These are phyloP conservation scores for Hyaloscypha bicolor DNA, from an alignment of 495 filamentous ascomycete species.

Conservation along the genomic window DNA sequence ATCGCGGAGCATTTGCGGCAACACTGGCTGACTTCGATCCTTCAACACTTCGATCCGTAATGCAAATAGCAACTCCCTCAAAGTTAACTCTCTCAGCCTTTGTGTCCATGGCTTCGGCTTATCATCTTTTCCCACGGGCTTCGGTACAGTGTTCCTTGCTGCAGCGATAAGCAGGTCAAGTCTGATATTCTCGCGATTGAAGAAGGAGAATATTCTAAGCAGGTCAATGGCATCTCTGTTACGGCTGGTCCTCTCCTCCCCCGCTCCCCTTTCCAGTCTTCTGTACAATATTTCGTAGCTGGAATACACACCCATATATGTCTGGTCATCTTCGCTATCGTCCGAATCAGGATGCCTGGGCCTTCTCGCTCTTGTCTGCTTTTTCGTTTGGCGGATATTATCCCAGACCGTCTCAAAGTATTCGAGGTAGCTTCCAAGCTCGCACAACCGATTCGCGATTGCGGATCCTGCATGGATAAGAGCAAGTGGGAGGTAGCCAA, in stretches of 20 bases:
- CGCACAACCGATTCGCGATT: conserved; percentile 12
- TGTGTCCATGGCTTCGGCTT: background rate
- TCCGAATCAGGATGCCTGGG: no score
- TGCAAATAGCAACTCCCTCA: no score
- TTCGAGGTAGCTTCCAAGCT: conserved; percentile 2
- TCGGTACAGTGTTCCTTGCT: background rate
- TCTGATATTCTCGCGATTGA: background rate
- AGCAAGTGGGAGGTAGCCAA: conserved; percentile 34
- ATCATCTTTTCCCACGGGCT: background rate
- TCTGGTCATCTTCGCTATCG: no score
- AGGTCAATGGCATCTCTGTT: conserved; percentile 9
- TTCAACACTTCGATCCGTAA: no score
- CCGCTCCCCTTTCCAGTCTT: no score
- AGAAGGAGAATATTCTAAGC: conserved; percentile 11
- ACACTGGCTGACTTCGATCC: background rate
- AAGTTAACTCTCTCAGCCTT: background rate
- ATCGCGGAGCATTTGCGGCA: background rate
- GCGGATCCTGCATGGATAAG: conserved; percentile 34
- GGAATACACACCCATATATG: no score
- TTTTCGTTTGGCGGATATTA: conserved; percentile 3
- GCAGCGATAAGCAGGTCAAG: background rate
- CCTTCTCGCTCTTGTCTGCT: no score
- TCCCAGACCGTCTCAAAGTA: conserved; percentile 1
- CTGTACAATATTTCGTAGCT: no score
- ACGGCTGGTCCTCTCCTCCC: no score